Evolutionary conservation across 2,329 filamentous ascomycete species (phyloP).

Genomic region (Fusarium camptoceras): DNA sequence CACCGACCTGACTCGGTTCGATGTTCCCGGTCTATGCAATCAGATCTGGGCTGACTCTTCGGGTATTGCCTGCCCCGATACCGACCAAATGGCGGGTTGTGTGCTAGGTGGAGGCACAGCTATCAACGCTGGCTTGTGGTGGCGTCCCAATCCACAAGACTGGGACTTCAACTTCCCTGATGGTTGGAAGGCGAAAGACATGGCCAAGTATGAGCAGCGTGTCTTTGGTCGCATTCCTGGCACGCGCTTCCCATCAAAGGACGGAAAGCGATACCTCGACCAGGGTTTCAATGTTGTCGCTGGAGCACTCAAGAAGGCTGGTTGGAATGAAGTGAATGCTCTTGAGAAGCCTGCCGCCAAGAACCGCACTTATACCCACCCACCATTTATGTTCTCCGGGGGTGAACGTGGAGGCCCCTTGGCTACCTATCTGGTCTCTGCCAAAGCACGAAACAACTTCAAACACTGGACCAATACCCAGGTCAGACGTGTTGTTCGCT

Average conservation of each 20-base stretch:
- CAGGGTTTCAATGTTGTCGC: constrained; percentile 13
- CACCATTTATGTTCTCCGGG: constrained; percentile 4
- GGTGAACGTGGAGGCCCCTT: constrained; percentile 9
- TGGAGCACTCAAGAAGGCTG: constrained; percentile 4
- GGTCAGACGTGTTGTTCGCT: constrained; percentile 12
- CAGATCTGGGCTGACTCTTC: constrained; percentile 14
- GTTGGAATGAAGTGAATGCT: constrained; percentile 7
- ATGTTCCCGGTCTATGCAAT: constrained; percentile 11
- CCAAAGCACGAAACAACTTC: background rate
- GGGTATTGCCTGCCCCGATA: constrained; percentile 8
- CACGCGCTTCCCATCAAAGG: constrained; percentile 4
- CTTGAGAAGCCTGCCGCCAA: background rate
- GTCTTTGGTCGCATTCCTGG: constrained; percentile 15
- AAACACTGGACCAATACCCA: constrained; percentile 22
- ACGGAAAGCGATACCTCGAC: constrained; percentile 16
- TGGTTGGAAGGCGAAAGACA: constrained; percentile 17
- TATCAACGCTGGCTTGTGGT: constrained; percentile 17
- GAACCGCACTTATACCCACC: constrained; percentile 13
- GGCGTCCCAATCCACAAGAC: constrained; percentile 12
- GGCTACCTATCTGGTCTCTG: constrained; percentile 20
- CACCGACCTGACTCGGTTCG: constrained; percentile 11
- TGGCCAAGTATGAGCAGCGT: constrained; percentile 16
- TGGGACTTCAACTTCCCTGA: constrained; percentile 20
- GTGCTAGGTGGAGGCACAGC: constrained; percentile 18
- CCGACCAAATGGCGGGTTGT: constrained; percentile 19